phyloP scores from a whole-genome alignment of 1,139 yeast species.

The Lodderomyces margitis region DNA sequence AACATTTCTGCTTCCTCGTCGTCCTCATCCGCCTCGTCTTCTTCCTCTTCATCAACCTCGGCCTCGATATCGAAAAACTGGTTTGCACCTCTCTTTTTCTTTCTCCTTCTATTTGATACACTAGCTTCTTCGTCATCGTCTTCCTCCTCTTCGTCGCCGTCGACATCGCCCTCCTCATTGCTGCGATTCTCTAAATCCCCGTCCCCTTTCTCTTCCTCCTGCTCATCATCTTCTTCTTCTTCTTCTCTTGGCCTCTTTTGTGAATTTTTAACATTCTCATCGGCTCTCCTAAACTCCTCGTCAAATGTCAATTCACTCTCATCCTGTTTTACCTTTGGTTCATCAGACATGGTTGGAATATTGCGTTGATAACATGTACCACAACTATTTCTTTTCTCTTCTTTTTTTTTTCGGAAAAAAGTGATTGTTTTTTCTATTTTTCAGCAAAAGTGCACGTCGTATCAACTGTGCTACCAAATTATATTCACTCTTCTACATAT shows the following conservation, averaged over 20 bases:
- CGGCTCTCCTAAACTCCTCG: constrained; percentile 16
- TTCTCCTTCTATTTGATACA: constrained; percentile 44
- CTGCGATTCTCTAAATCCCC: constrained; percentile 6
- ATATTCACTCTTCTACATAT: constrained; percentile 31
- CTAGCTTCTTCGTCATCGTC: constrained; percentile 54
- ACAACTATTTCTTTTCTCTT: constrained; percentile 3
- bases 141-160: constrained; percentile 62
- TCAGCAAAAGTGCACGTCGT: not conserved
- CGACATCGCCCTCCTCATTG: constrained; percentile 36
- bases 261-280: constrained; percentile 6
- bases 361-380: no score
- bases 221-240: constrained; percentile 2
- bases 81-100: constrained; percentile 72
- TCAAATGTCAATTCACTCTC: constrained; percentile 15
- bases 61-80: constrained; percentile 98
- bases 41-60: constrained; percentile 98
- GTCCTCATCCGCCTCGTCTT: constrained; percentile 85
- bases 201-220: constrained; percentile 9
- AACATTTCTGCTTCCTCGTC: constrained; percentile 85
- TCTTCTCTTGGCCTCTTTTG: constrained; percentile 6
- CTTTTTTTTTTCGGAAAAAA: constrained; percentile 5
- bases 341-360: constrained; percentile 10
- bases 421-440: constrained; percentile 1
- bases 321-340: constrained; percentile 8
- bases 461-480: not conserved